These are phyloP conservation scores for Pleurotus tuoliensis DNA, from an alignment of 768 basidiomycete genomes.

Conservation along the genomic window DNA sequence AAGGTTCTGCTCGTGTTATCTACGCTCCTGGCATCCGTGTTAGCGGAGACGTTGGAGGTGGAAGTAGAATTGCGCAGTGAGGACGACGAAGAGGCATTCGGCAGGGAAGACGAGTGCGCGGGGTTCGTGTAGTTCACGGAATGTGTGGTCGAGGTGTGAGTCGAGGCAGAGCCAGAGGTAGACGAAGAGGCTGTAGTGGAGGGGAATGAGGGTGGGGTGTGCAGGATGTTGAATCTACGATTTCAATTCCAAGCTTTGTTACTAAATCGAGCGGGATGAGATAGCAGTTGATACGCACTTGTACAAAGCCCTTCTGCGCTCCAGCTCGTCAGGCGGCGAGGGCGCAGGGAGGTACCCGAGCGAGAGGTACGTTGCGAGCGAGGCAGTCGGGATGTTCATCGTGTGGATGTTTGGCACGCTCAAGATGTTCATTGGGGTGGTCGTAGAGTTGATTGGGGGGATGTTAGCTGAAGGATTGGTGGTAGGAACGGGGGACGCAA, in stretches of 20 bases:
- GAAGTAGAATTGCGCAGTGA: too few relatives aligned
- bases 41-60: too few relatives aligned
- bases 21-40: too few relatives aligned
- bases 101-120: too few relatives aligned
- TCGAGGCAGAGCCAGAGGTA: too few relatives aligned
- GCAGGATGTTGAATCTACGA: conserved; percentile 81
- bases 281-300: conserved; percentile 45
- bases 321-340: conserved; percentile 78
- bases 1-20: too few relatives aligned
- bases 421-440: background rate
- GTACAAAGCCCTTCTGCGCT: conserved; percentile 80
- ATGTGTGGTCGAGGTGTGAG: too few relatives aligned
- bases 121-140: too few relatives aligned
- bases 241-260: background rate
- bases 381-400: conserved; percentile 52
- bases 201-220: conserved; percentile 36
- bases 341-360: conserved; percentile 76
- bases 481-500: background rate
- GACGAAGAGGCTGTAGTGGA: too few relatives aligned
- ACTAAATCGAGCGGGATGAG: background rate
- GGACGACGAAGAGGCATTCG: too few relatives aligned
- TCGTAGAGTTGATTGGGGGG: background rate
- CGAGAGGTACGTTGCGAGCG: conserved; percentile 34
- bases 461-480: background rate
- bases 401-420: background rate